These are phyloP conservation scores for Acmispon strigosus DNA, from an alignment of 306 rosid species.

Conservation along the genomic window DNA sequence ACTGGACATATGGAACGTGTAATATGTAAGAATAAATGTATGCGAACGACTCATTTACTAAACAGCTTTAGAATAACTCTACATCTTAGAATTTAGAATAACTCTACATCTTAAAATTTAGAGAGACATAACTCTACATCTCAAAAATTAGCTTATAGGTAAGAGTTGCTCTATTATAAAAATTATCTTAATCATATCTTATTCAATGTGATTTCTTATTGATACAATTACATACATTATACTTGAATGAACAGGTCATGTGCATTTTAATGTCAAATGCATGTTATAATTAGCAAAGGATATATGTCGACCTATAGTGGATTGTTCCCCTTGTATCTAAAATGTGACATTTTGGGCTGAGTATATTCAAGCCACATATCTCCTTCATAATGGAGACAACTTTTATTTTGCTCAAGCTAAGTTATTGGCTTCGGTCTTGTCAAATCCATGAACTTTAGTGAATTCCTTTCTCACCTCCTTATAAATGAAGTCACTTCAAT, in stretches of 20 bases:
- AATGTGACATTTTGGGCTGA: slow-evolving; percentile 12
- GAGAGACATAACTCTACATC: too few relatives aligned
- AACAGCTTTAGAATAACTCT: too few relatives aligned
- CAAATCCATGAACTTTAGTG: slow-evolving; percentile 72
- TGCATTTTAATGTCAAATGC: slow-evolving; percentile 24
- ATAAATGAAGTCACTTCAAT: slow-evolving; percentile 61
- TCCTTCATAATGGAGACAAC: slow-evolving; percentile 28
- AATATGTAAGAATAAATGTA: too few relatives aligned
- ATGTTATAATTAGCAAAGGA: slow-evolving; percentile 16
- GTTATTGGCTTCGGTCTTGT: slow-evolving; percentile 61
- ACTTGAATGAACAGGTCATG: background rate
- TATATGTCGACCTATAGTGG: background rate
- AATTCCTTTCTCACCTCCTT: slow-evolving; percentile 30
- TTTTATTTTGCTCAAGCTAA: slow-evolving; percentile 30
- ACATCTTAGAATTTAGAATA: too few relatives aligned
- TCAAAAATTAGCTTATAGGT: too few relatives aligned
- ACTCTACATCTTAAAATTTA: too few relatives aligned
- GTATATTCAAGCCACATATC: slow-evolving; percentile 25
- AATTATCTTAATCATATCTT: too few relatives aligned
- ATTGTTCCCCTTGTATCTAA: slow-evolving; percentile 9
- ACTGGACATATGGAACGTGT: too few relatives aligned
- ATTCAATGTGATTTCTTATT: too few relatives aligned
- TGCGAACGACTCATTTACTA: too few relatives aligned
- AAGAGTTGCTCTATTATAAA: too few relatives aligned
- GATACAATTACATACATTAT: too few relatives aligned